Evolutionary conservation across 1,284 basidiomycete genomes (phyloP), one percentile per base, ranked within the genome.

Genomic region (Rhodotorula glutinis): DNA sequence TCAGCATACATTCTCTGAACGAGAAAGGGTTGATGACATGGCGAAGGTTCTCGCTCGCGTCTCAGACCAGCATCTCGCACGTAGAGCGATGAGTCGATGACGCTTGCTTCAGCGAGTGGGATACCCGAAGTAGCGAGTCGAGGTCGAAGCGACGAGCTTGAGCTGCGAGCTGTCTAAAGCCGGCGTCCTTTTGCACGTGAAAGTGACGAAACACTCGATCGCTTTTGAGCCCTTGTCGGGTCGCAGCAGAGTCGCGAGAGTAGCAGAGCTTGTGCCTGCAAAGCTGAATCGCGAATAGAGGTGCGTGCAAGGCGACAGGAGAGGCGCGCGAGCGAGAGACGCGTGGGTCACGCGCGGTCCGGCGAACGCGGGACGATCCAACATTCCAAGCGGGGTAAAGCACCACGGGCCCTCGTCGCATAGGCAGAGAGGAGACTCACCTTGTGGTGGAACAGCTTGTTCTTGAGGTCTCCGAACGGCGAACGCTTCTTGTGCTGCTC

Each of bases 391-490:
- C n/a, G 30, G 23, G 44, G n/a, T 40, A 53, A 25, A 11, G 44
- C 38, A 4, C n/a, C 21, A n/a, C 25, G 59, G 21, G 23, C 47
- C n/a, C 10, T 30, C 11, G 13, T 14, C 53, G 38, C 38, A 27
- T 14, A 11, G 27, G 43, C n/a, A 38, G 49, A 25, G n/a, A 30
- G 25, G 14, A 30, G 21, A 25, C 66, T 33, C 55, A 65, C 66
- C 62, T 68, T 68, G 66, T 65, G 33, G 33, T 38, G 58, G 59
- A 64, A 64, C 38, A 68, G 52, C 56, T 59, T 64, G 62, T 68
- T 67, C 51, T 53, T 59, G 55, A 68, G 55, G 38, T 54, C 55
- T 21, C 55, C 62, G 41, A 68, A 68, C 7, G 62, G 62, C 30
- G 55, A 60, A 38, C 66, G 66, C 55, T 65, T 68, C 66, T 65